A percentile compares a stretch with the other conserved stretches of the same genome.
These are phyloP conservation scores for Phialophora chinensis DNA, from an alignment of 2,329 filamentous ascomycete genomes.

Conservation along the genomic window DNA sequence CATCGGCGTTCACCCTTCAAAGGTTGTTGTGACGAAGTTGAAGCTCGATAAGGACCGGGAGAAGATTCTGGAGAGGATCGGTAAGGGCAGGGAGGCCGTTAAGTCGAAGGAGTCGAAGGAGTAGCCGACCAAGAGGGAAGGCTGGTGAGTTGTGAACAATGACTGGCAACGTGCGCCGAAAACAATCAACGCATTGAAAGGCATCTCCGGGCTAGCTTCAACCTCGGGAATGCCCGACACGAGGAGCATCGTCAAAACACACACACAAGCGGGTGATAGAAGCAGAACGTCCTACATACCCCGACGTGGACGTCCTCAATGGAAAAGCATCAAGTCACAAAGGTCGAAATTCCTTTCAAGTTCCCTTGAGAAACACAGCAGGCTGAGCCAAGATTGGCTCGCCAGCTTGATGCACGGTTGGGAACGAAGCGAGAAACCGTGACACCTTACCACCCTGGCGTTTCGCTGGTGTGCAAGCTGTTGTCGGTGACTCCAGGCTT, in stretches of 20 bases:
- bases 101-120: conserved; percentile 36
- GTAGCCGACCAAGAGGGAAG: conserved; percentile 18
- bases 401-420: conserved; percentile 3
- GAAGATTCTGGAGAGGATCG: conserved; percentile 55
- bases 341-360: conserved; percentile 15
- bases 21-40: conserved; percentile 98
- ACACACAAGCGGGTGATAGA: conserved; percentile 22
- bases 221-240: background rate
- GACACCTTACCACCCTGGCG: background rate
- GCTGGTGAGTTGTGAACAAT: conserved; percentile 14
- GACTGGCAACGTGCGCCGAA: background rate
- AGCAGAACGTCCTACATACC: conserved; percentile 29
- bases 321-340: conserved; percentile 25
- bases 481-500: background rate
- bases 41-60: conserved; percentile 73
- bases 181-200: background rate
- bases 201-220: background rate
- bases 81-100: conserved; percentile 54
- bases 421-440: background rate
- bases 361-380: conserved; percentile 1
- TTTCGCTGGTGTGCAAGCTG: background rate
- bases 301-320: conserved; percentile 27
- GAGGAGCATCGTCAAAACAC: conserved; percentile 9
- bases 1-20: conserved; percentile 92
- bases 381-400: background rate